Percentiles rank a stretch among this genome's conserved stretches.
Evolutionary conservation across 768 basidiomycete genomes (phyloP).

Genomic region (Xerocomellus amylosporus): DNA sequence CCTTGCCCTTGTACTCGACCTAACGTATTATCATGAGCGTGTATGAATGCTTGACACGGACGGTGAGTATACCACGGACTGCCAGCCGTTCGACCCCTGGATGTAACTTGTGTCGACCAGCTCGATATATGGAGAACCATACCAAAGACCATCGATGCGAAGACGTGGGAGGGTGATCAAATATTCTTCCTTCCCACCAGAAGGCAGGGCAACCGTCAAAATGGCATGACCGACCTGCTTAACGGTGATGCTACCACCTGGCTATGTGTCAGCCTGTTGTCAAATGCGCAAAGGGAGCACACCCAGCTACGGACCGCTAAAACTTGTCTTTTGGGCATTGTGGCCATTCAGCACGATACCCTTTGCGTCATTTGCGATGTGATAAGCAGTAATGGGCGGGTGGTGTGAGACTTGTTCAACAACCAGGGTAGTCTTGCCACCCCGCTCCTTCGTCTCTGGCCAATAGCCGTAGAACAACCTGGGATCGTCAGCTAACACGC

Average conservation of each 20-base stretch:
- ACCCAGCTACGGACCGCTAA: conserved; percentile 54
- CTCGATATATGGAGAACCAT: conserved; percentile 90
- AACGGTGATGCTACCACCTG: conserved; percentile 75
- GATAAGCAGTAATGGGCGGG: conserved; percentile 83
- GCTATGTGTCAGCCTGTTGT: conserved; percentile 1
- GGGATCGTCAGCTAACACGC: conserved; percentile 4
- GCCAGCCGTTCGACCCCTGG: conserved; percentile 58
- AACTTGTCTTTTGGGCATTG: conserved; percentile 93
- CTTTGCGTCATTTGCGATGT: conserved; percentile 77
- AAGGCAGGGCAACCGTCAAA: conserved; percentile 62
- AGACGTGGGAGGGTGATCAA: conserved; percentile 90
- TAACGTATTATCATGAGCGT: conserved; percentile 41
- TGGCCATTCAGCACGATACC: conserved; percentile 80
- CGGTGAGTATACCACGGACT: conserved; percentile 42
- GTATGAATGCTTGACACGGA: background rate
- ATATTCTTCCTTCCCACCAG: conserved; percentile 63
- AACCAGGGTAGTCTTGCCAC: conserved; percentile 78
- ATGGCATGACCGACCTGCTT: conserved; percentile 95
- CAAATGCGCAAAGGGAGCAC: background rate
- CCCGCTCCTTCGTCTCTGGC: conserved; percentile 64
- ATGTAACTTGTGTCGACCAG: conserved; percentile 82
- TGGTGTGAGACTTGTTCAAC: conserved; percentile 99
- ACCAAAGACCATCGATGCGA: conserved; percentile 92
- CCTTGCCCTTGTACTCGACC: conserved; percentile 95
- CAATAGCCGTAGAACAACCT: conserved; percentile 88